Percentiles rank a stretch among this genome's conserved stretches.
Conservation (phyloP, 305 asterid species). For the Ilex paraguariensis region DNA sequence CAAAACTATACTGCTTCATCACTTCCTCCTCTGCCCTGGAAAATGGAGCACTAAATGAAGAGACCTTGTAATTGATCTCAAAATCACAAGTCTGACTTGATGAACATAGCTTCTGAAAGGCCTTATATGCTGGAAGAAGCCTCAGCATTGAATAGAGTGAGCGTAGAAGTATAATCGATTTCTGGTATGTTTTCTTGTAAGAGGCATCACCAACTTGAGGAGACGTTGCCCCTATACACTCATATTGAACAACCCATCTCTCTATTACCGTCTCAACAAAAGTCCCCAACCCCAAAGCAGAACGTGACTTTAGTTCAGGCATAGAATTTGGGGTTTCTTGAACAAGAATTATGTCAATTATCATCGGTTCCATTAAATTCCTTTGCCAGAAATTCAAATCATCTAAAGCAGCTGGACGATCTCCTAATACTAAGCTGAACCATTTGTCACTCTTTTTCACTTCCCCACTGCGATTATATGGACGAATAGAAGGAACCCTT, state of each 20-base stretch:
- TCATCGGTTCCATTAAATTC: slow-evolving; percentile 89
- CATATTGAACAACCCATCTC: slow-evolving; percentile 91
- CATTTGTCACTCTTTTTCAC: slow-evolving; percentile 80
- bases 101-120: slow-evolving; percentile 61
- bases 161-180: slow-evolving; percentile 72
- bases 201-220: slow-evolving; percentile 63
- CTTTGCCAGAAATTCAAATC: slow-evolving; percentile 90
- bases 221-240: slow-evolving; percentile 44
- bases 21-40: slow-evolving; percentile 64
- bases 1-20: slow-evolving; percentile 69
- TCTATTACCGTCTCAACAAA: slow-evolving; percentile 64
- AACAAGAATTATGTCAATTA: slow-evolving; percentile 82
- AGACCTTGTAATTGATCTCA: slow-evolving; percentile 79
- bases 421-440: slow-evolving; percentile 85
- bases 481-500: slow-evolving; percentile 73
- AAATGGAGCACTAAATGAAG: slow-evolving; percentile 72
- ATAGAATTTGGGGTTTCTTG: slow-evolving; percentile 46
- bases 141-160: slow-evolving; percentile 75
- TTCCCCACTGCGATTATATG: slow-evolving; percentile 52
- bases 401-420: slow-evolving; percentile 84
- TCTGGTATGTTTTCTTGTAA: slow-evolving; percentile 80
- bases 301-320: slow-evolving; percentile 22
- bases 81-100: slow-evolving; percentile 61
- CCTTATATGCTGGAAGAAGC: slow-evolving; percentile 91
- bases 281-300: slow-evolving; percentile 36